Evolutionary conservation across 768 basidiomycete genomes (phyloP), one percentile per base, ranked within the genome.

Genomic region (Asterophora parasitica): DNA sequence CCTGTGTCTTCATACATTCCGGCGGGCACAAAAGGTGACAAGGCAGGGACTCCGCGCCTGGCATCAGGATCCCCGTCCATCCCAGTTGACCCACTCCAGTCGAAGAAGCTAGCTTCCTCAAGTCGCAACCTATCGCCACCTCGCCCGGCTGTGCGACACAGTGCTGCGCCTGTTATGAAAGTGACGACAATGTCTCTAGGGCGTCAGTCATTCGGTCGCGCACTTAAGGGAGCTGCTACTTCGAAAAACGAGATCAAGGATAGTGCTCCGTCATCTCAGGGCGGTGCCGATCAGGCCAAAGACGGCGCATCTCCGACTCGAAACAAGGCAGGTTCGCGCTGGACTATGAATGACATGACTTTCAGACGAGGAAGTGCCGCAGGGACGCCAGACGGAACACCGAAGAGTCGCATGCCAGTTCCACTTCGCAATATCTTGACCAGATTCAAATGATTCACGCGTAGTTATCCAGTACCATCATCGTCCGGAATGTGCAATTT

Each of bases 351-450:
- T 50, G 70, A 69, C 51, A 67, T 65, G 55, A 53, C 60, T 34
- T 57, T 63, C 43, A 61, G 63, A 42, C 61, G 67, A 34, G 65
- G 55, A 16, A 58, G 54, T 46, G 49, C 32, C n/a, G 51, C 48
- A 13, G 52, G 47, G 30, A 48, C 44, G 12, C 49, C 44, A 15
- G 48, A 49, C 38, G 53, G 47, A 36, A 45, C 61, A 10, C 64
- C 63, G 45, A 70, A 69, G 55, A 75, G 69, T 55, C 67, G 73
- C 7, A 70, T 75, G 69, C 74, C 71, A 19, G 62, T 69, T 15
- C 73, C 74, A 28, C 63, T 77, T 32, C 68, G 71, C 26, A 74
- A 68, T 56, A 74, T 77, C 39, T 61, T 77, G 39, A 74, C 71
- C 30, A 61, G 71, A 20, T 75, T 76, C 58, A 75, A 75, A 54